Evolutionary conservation across 257 asterid genomes (phyloP).

Genomic region (Gardenia jasminoides): DNA sequence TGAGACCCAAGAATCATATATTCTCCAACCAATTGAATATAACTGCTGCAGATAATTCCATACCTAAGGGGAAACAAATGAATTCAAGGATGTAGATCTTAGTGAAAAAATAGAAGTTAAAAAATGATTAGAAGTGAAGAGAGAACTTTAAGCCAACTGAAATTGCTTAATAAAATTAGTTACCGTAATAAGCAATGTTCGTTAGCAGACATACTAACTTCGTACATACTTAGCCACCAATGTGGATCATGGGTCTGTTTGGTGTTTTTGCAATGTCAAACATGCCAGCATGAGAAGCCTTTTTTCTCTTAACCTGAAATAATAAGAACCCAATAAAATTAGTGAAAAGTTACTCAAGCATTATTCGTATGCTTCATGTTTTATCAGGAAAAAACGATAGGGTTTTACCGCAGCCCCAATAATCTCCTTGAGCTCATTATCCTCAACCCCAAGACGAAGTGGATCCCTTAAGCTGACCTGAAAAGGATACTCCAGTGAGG

Average conservation of each 20-base stretch:
- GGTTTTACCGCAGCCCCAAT: constrained; percentile 73
- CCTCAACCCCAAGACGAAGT: constrained; percentile 70
- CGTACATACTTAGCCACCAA: constrained; percentile 60
- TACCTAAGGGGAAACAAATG: neutral
- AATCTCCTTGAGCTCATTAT: constrained; percentile 69
- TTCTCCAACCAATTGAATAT: neutral
- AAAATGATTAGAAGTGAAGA: neutral
- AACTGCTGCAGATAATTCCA: neutral
- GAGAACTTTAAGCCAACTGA: neutral
- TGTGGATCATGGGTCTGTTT: constrained; percentile 96
- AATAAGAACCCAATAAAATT: constrained; percentile 10
- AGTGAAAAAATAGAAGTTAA: neutral
- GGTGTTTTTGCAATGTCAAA: constrained; percentile 86
- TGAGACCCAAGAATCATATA: neutral
- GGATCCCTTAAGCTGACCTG: constrained; percentile 99
- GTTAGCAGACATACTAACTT: constrained; percentile 6
- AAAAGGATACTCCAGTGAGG: constrained; percentile 10
- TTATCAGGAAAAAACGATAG: constrained; percentile 19
- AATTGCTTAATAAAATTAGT: neutral
- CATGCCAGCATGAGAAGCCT: constrained; percentile 98
- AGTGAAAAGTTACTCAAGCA: neutral
- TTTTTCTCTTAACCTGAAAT: constrained; percentile 81
- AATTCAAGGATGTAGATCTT: neutral
- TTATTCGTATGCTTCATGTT: constrained; percentile 1
- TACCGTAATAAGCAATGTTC: neutral